These are phyloP conservation scores for Penicillium hordei DNA, from an alignment of 2,329 filamentous ascomycete species.

Conservation along the genomic window DNA sequence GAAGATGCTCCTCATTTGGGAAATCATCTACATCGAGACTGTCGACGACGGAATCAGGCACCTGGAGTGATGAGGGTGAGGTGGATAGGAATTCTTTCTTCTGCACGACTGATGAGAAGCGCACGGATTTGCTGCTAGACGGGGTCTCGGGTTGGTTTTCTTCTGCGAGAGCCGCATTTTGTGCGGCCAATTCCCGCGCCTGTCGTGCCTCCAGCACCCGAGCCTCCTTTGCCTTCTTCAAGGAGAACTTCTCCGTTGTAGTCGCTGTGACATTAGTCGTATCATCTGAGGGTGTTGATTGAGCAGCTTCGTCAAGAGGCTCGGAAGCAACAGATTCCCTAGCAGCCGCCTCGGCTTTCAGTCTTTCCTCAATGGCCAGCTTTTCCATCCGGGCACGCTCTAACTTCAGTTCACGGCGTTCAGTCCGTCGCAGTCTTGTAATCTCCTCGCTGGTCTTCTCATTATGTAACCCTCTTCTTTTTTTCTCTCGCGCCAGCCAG, in stretches of 20 bases:
- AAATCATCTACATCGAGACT: slow-evolving; percentile 26
- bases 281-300: slow-evolving; percentile 17
- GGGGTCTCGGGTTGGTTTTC: slow-evolving; percentile 6
- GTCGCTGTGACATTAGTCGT: slow-evolving; percentile 18
- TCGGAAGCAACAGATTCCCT: slow-evolving; percentile 26
- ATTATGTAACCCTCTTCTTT: slow-evolving; percentile 63
- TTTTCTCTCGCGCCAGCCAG: slow-evolving; percentile 83
- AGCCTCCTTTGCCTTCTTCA: slow-evolving; percentile 37
- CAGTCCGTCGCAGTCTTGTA: slow-evolving; percentile 73
- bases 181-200: slow-evolving; percentile 13
- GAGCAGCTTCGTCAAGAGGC: slow-evolving; percentile 9
- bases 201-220: slow-evolving; percentile 26
- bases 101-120: slow-evolving; percentile 67
- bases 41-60: slow-evolving; percentile 15
- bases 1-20: slow-evolving; percentile 76
- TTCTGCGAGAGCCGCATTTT: slow-evolving; percentile 14
- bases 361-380: slow-evolving; percentile 74
- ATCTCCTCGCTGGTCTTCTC: slow-evolving; percentile 76
- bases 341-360: slow-evolving; percentile 53
- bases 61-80: slow-evolving; percentile 14
- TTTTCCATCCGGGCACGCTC: slow-evolving; percentile 86
- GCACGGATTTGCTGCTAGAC: slow-evolving; percentile 59
- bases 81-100: slow-evolving; percentile 57
- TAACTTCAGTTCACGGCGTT: slow-evolving; percentile 82
- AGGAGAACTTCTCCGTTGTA: slow-evolving; percentile 34